Conservation (phyloP, 345 rosid genomes). For the Turritis glabra region DNA sequence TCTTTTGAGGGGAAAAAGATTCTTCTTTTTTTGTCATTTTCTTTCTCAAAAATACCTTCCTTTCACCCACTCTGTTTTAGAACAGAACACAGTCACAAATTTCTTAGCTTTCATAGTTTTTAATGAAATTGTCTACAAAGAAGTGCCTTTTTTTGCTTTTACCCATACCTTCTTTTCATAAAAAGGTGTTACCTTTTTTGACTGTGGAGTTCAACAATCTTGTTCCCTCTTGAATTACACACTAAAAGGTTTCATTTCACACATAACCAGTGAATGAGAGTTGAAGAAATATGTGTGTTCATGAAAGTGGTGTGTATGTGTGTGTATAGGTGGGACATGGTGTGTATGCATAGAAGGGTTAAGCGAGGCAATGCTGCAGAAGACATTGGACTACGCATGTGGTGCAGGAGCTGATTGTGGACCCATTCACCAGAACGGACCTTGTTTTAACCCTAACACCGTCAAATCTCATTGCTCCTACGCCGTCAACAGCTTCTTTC, state of each 20-base stretch:
- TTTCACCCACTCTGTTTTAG: conserved; percentile 19
- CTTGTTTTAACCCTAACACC: conserved; percentile 73
- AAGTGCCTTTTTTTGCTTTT: conserved; percentile 7
- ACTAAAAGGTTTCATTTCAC: conserved; percentile 12
- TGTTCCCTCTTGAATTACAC: conserved; percentile 18
- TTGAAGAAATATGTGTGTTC: not conserved
- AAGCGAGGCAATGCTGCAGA: conserved; percentile 60
- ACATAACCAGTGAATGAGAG: not conserved
- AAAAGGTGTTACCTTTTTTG: conserved; percentile 23
- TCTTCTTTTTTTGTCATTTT: not conserved
- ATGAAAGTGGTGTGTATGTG: not conserved
- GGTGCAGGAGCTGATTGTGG: conserved; percentile 97
- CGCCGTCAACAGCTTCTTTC: conserved; percentile 94
- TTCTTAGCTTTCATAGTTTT: conserved; percentile 14
- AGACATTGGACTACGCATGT: conserved; percentile 90
- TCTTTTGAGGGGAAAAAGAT: not conserved
- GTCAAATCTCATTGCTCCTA: conserved; percentile 78
- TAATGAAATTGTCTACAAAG: not conserved
- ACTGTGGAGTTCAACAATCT: not conserved
- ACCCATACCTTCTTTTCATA: conserved; percentile 8
- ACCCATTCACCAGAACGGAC: conserved; percentile 59
- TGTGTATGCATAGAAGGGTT: conserved; percentile 77
- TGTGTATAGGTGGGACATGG: conserved; percentile 62
- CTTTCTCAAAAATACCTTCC: conserved; percentile 1
- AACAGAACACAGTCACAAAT: conserved; percentile 14